Conservation (phyloP, 1,139 yeast genomes). For the Petasospora fabianii region DNA sequence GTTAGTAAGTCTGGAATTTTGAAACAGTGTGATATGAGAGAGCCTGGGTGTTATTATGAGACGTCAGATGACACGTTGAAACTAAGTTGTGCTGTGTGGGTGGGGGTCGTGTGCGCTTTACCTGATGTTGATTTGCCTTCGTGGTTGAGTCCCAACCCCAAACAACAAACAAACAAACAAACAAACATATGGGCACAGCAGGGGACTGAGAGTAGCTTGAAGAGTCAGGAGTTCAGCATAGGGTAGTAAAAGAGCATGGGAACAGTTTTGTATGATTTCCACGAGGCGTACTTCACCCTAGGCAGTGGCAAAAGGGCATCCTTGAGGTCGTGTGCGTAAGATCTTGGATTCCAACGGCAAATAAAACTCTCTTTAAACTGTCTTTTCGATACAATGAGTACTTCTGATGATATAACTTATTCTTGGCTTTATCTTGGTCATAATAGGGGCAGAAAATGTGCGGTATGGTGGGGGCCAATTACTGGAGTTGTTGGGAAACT, state of each 20-base stretch:
- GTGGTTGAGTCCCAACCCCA: no score
- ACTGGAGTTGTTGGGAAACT: no score
- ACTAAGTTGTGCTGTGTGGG: no score
- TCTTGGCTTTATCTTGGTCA: no score
- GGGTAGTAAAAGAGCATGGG: neutral
- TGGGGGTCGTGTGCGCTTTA: no score
- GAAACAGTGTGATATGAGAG: neutral
- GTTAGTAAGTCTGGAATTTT: slow-evolving; percentile 33
- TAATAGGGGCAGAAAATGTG: no score
- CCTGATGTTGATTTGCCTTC: no score
- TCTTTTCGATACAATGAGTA: no score
- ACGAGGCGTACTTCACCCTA: slow-evolving; percentile 1
- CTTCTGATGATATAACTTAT: neutral
- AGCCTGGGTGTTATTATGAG: neutral
- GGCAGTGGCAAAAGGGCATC: neutral
- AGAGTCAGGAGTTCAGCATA: neutral
- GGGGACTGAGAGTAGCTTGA: neutral
- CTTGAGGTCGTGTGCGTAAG: neutral
- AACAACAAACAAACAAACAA: no score
- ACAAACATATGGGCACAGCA: no score
- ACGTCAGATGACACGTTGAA: neutral
- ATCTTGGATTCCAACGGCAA: neutral
- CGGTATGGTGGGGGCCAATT: no score
- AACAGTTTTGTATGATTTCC: neutral
- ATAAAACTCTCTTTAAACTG: no score